Percentiles rank a stretch among this genome's conserved stretches.
These are phyloP conservation scores for Coniochaeta ligniaria DNA, from an alignment of 2,329 filamentous ascomycete genomes.

Conservation along the genomic window DNA sequence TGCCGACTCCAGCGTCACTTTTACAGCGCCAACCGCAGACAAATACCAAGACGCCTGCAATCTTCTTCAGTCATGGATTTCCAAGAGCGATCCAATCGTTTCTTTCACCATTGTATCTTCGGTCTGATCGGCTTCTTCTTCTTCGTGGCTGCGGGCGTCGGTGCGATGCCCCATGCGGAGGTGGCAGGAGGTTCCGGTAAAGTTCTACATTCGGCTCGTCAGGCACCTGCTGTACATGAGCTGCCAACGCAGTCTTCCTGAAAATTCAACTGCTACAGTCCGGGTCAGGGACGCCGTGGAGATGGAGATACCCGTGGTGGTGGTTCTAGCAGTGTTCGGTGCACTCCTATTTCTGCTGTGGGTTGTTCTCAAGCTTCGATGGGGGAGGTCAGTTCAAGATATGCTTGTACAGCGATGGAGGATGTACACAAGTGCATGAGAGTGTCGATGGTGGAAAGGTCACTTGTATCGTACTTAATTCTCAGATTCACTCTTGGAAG, in stretches of 20 bases:
- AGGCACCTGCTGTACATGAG: not conserved
- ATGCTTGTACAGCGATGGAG: not conserved
- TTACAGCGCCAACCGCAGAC: not conserved
- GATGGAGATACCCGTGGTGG: not conserved
- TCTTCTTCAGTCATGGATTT: not conserved
- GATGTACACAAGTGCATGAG: not conserved
- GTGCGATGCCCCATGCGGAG: not conserved
- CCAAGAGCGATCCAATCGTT: not conserved
- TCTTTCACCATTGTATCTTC: not conserved
- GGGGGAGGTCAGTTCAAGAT: not conserved
- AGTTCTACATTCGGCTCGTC: no score
- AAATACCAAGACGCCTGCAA: not conserved
- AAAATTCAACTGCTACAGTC: not conserved
- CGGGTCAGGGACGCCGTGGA: not conserved
- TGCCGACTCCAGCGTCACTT: not conserved
- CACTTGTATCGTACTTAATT: not conserved
- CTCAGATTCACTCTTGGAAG: not conserved
- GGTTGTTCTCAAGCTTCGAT: not conserved
- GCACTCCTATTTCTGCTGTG: not conserved
- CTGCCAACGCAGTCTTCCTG: not conserved
- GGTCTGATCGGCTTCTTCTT: not conserved
- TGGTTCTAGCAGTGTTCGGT: not conserved
- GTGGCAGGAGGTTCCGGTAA: not conserved
- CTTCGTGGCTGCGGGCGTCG: not conserved
- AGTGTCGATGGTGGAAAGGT: not conserved